Percentiles rank a stretch among this genome's conserved stretches.
Conservation (phyloP, 148 eudicot genomes). For the Camellia lanceoleosa region DNA sequence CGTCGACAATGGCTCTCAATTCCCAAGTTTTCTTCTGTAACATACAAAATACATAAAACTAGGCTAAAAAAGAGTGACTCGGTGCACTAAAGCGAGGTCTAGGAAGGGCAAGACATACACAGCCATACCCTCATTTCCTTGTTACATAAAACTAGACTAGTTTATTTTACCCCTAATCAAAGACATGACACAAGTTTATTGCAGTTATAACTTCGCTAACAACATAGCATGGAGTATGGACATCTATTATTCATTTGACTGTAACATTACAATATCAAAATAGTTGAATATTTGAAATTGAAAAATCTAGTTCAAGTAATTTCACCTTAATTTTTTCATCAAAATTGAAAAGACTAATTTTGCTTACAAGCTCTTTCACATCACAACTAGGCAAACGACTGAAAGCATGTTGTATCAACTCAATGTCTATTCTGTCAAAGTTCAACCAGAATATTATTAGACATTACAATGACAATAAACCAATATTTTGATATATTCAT, state of each 20-base stretch:
- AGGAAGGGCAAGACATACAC: too few species aligned
- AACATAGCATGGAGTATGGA: not conserved
- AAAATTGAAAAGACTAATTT: not conserved
- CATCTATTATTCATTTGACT: not conserved
- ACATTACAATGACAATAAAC: not conserved
- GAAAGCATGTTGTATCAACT: not conserved
- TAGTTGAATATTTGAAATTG: not conserved
- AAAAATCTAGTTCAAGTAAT: not conserved
- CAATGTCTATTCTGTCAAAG: not conserved
- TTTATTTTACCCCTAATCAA: not conserved
- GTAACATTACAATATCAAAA: not conserved
- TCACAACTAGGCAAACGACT: not conserved
- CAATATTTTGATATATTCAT: not conserved
- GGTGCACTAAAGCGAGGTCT: too few species aligned
- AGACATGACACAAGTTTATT: not conserved
- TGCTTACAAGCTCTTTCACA: too few species aligned
- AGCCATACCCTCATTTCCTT: not conserved
- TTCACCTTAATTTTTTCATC: not conserved
- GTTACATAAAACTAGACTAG: slow-evolving; percentile 50
- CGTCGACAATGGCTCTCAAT: slow-evolving; percentile 41
- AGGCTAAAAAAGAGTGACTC: too few species aligned
- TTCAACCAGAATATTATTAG: not conserved
- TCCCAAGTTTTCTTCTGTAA: slow-evolving; percentile 47
- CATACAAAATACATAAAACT: not conserved
- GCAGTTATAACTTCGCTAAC: not conserved